Base-by-base conservation (phyloP, 495 filamentous ascomycete species). In the Penicillium riverlandense region DNA sequence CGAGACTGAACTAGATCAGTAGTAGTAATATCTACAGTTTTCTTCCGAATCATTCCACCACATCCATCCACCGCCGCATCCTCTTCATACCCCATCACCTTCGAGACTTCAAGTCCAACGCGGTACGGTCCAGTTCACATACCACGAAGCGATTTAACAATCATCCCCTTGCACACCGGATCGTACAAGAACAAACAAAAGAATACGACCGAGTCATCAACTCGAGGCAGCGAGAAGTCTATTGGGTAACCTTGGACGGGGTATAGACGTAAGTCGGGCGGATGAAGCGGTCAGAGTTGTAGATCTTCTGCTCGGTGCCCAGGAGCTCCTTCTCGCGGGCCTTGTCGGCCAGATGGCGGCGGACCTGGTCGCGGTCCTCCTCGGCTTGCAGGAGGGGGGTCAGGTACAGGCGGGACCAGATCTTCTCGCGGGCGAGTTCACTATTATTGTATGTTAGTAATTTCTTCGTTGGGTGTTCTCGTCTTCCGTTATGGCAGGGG, bases 341-440 rank as follows among this genome's bases (percentile, higher is more conserved):
- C 74, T 88, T 79, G 58, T 95, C 86, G 38, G 94, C 92, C 43
- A 81, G 80, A 59, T 89, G 74, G 51, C 90, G 70, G 37, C 92
- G 78, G 52, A 94, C 90, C 59, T 87, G 82, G 71, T 98, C 92
- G 38, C 92, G 84, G 72, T 98, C 92, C 58, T 91, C 86, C 61
- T 98, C 92, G 43, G 92, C 92, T 59, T 96, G 90, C 40, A 98
- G 82, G 50, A 92, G 65, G 29, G 92, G 92, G 59, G 89, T 89
- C 38, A 98, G 72, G 63, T 98, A 79, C 54, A 97, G 90, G 53
- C 92, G 84, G 36, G 83, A 75, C 92, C 92, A 98, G 78, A 96
- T 90, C 74, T 98, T 98, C 59, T 98, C 92, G 37, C 92, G 87
- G 41, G 82, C 86, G 48, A 94, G 85, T 62, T 98, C 92, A 59